Base-by-base conservation (phyloP, 148 eudicot species). In the Fagopyrum tataricum region DNA sequence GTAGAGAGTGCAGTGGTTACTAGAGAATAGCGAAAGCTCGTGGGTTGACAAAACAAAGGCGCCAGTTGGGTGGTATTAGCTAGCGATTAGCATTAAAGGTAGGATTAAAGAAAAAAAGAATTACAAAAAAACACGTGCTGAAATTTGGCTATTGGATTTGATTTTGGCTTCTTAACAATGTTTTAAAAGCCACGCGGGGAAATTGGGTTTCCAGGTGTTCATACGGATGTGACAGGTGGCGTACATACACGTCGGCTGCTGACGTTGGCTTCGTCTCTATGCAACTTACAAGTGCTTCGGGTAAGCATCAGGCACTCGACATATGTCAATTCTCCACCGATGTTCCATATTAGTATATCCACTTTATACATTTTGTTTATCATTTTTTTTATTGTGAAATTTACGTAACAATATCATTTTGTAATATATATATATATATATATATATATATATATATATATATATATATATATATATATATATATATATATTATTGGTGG, bases 41-140 rank as follows among this genome's bases (percentile, higher is more conserved):
- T 64, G 69, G 69, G 18, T 64, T 64, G 69, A 64, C 42, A 39
- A 64, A 11, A 61, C 67, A 61, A 64, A 59, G 66, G 66, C 66
- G 69, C 18, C 14, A 12, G 39, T 5, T 13, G 43, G 68, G 26
- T 24, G 68, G 42, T 31, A 62, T 62, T 62, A 62, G 24, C 17
- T 26, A 61, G 66, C 69, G 5, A 39, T 46, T 46, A 46, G 7
- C 69, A 64, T 37, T 64, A 64, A 64, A 13, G 14, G 43, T 37
- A 13, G 18, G 20, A 64, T 64, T 64, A 64, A 9, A 43, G 43
- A 43, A 6, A 39, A 64, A 31, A 15, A n/a, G 20, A 18, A 7
- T 6, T 3, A 13, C 4, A n/a, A 62, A 64, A 64, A 37, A 64
- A 7, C 69, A 64, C 69, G 69, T 64, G 69, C 18, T 37, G 15